Evolutionary conservation across 2,329 filamentous ascomycete species (phyloP).

Genomic region (Aurifilum marmelostoma): DNA sequence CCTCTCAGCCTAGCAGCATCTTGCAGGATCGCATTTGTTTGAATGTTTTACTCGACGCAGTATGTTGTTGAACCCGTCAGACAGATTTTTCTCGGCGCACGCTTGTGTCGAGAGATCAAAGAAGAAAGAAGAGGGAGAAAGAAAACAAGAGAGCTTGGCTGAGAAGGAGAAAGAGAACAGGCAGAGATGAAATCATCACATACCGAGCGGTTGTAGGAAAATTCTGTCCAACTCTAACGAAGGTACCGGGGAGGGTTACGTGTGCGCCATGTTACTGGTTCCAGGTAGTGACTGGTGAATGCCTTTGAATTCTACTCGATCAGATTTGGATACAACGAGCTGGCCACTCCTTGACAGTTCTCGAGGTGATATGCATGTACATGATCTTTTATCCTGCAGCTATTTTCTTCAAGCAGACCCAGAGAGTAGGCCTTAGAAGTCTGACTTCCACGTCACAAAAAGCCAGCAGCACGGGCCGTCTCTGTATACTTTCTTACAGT

Average conservation of each 20-base stretch:
- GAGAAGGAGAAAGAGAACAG: not conserved
- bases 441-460: not conserved
- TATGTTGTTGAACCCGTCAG: not conserved
- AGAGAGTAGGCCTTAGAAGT: not conserved
- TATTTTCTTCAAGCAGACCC: not conserved
- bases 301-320: constrained; percentile 11
- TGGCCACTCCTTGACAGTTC: not conserved
- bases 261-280: not conserved
- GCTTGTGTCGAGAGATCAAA: not conserved
- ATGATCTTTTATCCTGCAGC: not conserved
- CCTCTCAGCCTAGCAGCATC: constrained; percentile 19
- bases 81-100: not conserved
- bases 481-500: too few species aligned
- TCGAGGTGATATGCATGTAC: not conserved
- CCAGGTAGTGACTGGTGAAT: constrained; percentile 3
- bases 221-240: not conserved
- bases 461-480: too few species aligned
- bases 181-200: not conserved
- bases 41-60: constrained; percentile 4
- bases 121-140: not conserved
- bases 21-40: constrained; percentile 25
- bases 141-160: not conserved
- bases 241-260: not conserved
- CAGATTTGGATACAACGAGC: not conserved
- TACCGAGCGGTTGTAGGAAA: not conserved